Evolutionary conservation across 345 rosid species (phyloP).

Genomic region (Alliaria petiolata): DNA sequence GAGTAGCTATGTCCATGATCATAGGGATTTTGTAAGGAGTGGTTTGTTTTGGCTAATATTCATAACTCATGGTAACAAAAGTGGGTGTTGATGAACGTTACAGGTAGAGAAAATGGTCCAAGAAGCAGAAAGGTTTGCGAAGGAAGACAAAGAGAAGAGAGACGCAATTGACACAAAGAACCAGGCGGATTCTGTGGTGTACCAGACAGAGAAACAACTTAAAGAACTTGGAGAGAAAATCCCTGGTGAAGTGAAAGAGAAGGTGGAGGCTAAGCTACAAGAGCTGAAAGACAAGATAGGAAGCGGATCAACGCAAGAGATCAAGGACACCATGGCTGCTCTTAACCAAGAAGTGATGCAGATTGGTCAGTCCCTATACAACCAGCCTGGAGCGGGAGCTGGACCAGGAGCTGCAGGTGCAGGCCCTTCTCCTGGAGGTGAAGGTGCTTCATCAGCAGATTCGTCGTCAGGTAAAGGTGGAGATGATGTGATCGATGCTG

Average conservation of each 20-base stretch:
- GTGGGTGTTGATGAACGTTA: constrained; percentile 6
- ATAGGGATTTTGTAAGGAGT: not conserved
- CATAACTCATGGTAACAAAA: not conserved
- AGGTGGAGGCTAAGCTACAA: constrained; percentile 79
- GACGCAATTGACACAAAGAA: constrained; percentile 97
- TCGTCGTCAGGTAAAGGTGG: constrained; percentile 58
- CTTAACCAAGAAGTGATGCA: constrained; percentile 96
- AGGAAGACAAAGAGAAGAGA: constrained; percentile 95
- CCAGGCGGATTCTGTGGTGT: constrained; percentile 88
- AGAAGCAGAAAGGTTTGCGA: constrained; percentile 81
- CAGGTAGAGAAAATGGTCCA: constrained; percentile 89
- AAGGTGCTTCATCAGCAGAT: constrained; percentile 41
- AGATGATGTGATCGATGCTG: constrained; percentile 82
- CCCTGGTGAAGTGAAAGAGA: constrained; percentile 82
- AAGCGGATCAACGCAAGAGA: constrained; percentile 63
- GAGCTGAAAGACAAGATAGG: constrained; percentile 80
- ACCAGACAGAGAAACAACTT: constrained; percentile 94
- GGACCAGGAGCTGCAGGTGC: constrained; percentile 22
- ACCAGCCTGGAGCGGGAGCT: constrained; percentile 68
- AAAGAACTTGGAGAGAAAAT: constrained; percentile 91
- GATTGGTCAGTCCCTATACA: constrained; percentile 84
- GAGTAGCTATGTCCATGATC: too few species aligned
- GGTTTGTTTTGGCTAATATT: not conserved
- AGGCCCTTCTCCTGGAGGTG: constrained; percentile 58
- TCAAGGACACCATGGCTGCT: constrained; percentile 82